A percentile compares a stretch with the other conserved stretches of the same genome.
phyloP scores from a whole-genome alignment of 805 yeast genomes.

The Alloascoidea africana region DNA sequence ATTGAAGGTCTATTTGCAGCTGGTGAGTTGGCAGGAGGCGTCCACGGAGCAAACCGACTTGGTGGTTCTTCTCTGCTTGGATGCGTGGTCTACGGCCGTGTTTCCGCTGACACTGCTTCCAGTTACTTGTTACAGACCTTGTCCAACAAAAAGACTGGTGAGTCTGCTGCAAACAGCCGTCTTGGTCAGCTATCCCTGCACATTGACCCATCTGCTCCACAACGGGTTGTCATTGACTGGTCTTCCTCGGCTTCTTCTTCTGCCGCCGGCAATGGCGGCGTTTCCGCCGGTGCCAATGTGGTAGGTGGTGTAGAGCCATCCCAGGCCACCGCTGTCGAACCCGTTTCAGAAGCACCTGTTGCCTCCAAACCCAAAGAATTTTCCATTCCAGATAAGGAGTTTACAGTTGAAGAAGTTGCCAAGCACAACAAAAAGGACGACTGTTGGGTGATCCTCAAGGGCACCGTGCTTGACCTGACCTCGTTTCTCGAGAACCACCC shows the following conservation, averaged over 20 bases:
- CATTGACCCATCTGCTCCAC: slow-evolving; percentile 23
- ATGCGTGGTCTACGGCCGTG: slow-evolving; percentile 39
- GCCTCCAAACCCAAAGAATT: slow-evolving; percentile 13
- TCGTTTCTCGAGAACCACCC: slow-evolving; percentile 48
- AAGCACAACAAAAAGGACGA: slow-evolving; percentile 63
- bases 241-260: slow-evolving; percentile 2
- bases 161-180: slow-evolving; percentile 19
- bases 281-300: slow-evolving; percentile 5
- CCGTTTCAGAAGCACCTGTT: slow-evolving; percentile 6
- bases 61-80: slow-evolving; percentile 41
- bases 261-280: slow-evolving; percentile 4
- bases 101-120: slow-evolving; percentile 25
- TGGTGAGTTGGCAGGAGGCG: slow-evolving; percentile 46
- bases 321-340: slow-evolving; percentile 2
- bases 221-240: slow-evolving; percentile 22
- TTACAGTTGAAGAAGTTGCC: slow-evolving; percentile 34
- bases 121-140: slow-evolving; percentile 19
- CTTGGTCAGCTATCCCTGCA: slow-evolving; percentile 28
- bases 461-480: slow-evolving; percentile 65
- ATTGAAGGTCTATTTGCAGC: slow-evolving; percentile 34
- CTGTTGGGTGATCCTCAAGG: slow-evolving; percentile 74
- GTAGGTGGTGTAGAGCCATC: slow-evolving; percentile 1
- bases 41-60: slow-evolving; percentile 39
- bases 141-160: slow-evolving; percentile 11
- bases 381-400: slow-evolving; percentile 30